Conservation (phyloP, 2,329 filamentous ascomycete species). For the Aspergillus oerlinghausenensis region DNA sequence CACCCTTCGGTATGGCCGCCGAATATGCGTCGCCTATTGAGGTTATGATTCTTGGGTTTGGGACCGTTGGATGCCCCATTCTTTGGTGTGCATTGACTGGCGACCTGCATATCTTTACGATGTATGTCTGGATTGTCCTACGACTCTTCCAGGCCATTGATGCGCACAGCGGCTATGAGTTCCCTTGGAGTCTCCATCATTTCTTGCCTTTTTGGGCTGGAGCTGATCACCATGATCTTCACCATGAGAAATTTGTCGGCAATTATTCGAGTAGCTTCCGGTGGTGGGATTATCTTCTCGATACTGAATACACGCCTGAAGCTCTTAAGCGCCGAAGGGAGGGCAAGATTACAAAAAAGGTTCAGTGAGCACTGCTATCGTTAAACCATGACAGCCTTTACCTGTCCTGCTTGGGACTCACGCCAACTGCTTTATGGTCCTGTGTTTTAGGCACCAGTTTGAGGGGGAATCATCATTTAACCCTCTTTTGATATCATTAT, state of each 20-base stretch:
- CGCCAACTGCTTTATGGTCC: not conserved
- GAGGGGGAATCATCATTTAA: not conserved
- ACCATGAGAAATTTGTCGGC: slow-evolving; percentile 98
- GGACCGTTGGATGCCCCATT: slow-evolving; percentile 77
- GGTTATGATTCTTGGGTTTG: slow-evolving; percentile 88
- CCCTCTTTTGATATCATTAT: not conserved
- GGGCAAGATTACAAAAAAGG: slow-evolving; percentile 31
- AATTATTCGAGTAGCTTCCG: slow-evolving; percentile 98
- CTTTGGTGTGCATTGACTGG: slow-evolving; percentile 77
- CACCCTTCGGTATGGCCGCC: slow-evolving; percentile 90
- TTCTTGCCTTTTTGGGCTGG: slow-evolving; percentile 98
- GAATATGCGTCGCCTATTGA: slow-evolving; percentile 98
- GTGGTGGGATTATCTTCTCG: slow-evolving; percentile 95
- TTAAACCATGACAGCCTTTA: not conserved
- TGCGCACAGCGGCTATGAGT: slow-evolving; percentile 95
- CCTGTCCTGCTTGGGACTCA: not conserved
- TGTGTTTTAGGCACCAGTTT: not conserved
- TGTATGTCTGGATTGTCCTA: slow-evolving; percentile 93
- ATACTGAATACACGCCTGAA: slow-evolving; percentile 89
- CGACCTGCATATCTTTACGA: slow-evolving; percentile 90
- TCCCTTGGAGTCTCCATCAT: slow-evolving; percentile 94
- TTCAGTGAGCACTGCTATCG: slow-evolving; percentile 15
- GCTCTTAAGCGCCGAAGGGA: slow-evolving; percentile 79
- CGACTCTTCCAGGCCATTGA: slow-evolving; percentile 97
- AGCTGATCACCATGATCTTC: slow-evolving; percentile 90